Base-by-base conservation (phyloP, 2,329 filamentous ascomycete species). In the Trichoderma gracile region DNA sequence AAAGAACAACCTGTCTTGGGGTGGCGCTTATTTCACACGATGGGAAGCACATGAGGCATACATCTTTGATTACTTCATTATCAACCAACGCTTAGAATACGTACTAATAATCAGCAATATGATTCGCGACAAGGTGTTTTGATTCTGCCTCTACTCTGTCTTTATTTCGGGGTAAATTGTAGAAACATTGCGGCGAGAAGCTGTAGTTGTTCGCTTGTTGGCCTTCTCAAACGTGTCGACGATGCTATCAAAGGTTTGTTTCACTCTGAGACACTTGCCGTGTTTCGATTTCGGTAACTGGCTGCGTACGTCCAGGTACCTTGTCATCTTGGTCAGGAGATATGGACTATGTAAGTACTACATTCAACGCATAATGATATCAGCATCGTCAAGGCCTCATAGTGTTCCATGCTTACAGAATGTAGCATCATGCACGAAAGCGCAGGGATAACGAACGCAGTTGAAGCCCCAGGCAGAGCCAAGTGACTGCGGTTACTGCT, bases 21-120 rank as follows among this genome's bases (percentile, higher is more conserved):
- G 58, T 54, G 40, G 49, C 58, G 58, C 38, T 33, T 52, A 30
- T 19, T 43, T 43, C 47, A 54, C 58, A 54, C 21, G 23, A 23
- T n/a, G 56, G 58, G 42, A 49, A 54, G 58, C 58, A 53, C 38
- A 62, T 62, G 58, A 62, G 58, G 49, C 58, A 62, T 62, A 62
- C 49, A 62, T 62, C 38, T 38, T 38, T 62, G 58, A 49, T 62
- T 62, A 62, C 58, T 62, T 53, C 10, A 38, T 10, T 38, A 62
- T 46, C 58, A n/a, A 54, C 49, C 23, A 5, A 25, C 25, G 25
- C 49, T 62, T 62, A 62, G 58, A 62, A 46, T 62, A 62, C 49
- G 58, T 62, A 62, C 33, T 50, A 47, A 56, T 43, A 43, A 61
- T 52, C 54, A 62, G 58, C 58, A 62, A 54, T 54, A 62, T 62